phyloP scores from a whole-genome alignment of 495 filamentous ascomycete genomes.

The Xylaria palmicola region DNA sequence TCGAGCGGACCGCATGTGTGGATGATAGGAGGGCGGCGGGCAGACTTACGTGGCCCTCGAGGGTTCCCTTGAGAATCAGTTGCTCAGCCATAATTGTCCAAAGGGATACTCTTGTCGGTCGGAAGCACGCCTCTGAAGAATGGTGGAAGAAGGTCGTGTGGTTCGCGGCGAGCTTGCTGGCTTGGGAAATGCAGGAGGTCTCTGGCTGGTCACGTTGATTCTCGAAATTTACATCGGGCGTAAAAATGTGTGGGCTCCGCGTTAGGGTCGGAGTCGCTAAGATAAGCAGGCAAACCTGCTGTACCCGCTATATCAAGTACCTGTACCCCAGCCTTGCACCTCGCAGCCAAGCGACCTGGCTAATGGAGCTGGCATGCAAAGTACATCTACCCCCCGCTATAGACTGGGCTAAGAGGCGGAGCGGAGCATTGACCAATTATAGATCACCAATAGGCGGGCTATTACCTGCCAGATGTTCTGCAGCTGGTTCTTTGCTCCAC shows the following conservation, averaged over 20 bases:
- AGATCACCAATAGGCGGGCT: neutral
- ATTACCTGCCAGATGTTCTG: neutral
- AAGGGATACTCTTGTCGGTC: constrained; percentile 30
- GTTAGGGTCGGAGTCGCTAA: constrained; percentile 22
- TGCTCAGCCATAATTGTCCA: constrained; percentile 79
- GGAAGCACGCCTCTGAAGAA: constrained; percentile 25
- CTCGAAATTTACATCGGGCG: constrained; percentile 20
- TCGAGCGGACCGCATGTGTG: neutral
- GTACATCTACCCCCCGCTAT: no score
- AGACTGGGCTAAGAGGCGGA: neutral
- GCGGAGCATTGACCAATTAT: constrained; percentile 21
- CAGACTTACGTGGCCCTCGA: constrained; percentile 81
- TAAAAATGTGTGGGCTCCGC: constrained; percentile 20
- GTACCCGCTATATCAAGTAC: neutral
- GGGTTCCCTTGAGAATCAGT: constrained; percentile 94
- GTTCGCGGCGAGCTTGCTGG: constrained; percentile 23
- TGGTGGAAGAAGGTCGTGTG: constrained; percentile 16
- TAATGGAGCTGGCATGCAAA: no score
- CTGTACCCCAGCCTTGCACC: neutral
- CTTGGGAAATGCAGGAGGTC: constrained; percentile 14
- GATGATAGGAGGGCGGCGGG: neutral
- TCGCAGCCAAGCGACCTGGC: no score
- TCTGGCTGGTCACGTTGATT: constrained; percentile 8
- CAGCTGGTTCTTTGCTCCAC: neutral
- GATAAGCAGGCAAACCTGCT: constrained; percentile 10